phyloP scores from a whole-genome alignment of 306 rosid species.

The Vigna reflexopilosa region DNA sequence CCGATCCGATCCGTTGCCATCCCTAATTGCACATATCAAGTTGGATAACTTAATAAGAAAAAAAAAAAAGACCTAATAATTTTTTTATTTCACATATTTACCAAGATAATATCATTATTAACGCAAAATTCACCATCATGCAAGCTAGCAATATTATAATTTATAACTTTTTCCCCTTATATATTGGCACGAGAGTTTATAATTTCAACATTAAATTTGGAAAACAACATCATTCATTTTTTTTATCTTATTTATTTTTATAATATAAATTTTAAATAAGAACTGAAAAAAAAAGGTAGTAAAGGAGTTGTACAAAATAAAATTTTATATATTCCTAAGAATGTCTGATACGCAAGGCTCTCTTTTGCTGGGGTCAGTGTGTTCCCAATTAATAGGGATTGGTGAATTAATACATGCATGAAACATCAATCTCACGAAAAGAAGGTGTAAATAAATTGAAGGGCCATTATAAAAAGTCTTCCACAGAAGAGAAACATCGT shows the following conservation, averaged over 20 bases:
- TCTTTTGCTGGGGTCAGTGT: conserved; percentile 6
- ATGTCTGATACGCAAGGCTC: conserved; percentile 4
- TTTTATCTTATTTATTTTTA: background rate
- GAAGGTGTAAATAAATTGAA: background rate
- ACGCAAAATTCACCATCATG: background rate
- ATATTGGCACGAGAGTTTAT: background rate
- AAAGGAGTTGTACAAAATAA: background rate
- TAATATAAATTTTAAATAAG: background rate
- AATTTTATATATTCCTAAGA: background rate
- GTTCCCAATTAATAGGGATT: conserved; percentile 17
- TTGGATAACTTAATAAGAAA: background rate
- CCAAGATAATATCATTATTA: too few species aligned
- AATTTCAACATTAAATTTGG: background rate
- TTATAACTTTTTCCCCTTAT: background rate
- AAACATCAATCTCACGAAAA: background rate
- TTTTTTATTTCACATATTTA: background rate
- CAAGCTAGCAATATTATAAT: background rate
- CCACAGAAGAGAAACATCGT: conserved; percentile 19
- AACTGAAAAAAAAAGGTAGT: background rate
- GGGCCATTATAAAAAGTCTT: background rate
- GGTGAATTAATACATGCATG: background rate
- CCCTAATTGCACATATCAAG: too few species aligned
- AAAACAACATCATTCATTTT: background rate
- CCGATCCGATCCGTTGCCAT: too few species aligned
- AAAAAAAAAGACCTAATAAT: background rate